phyloP scores from a whole-genome alignment of 257 asterid species.

The Solanum tarijense region DNA sequence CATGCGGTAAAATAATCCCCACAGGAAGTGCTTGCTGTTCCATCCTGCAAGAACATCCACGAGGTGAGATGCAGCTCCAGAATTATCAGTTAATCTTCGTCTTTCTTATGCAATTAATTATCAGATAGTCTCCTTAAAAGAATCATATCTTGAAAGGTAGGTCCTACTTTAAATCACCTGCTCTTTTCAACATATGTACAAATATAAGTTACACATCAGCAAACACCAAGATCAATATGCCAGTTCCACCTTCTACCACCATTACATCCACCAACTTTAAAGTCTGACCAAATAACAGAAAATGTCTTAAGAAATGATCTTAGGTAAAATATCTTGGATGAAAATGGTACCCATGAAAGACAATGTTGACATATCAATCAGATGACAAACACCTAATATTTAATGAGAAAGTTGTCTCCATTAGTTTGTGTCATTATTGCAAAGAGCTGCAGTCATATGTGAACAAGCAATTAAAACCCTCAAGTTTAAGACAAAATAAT shows the following conservation, averaged over 20 bases:
- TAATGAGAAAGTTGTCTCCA: neutral
- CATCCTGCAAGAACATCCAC: constrained; percentile 27
- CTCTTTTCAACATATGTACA: neutral
- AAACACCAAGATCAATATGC: neutral
- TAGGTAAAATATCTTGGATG: neutral
- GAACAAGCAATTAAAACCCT: neutral
- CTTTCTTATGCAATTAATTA: neutral
- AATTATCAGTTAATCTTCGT: neutral
- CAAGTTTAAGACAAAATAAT: neutral
- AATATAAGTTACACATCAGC: neutral
- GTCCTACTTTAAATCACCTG: neutral
- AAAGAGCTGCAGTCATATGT: neutral
- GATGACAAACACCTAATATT: neutral
- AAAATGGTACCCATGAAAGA: neutral
- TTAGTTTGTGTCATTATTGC: neutral
- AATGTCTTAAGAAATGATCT: neutral
- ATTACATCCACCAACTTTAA: neutral
- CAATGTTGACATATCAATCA: neutral
- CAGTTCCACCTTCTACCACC: neutral
- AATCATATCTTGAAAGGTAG: neutral
- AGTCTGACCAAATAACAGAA: neutral
- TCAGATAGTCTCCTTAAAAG: neutral
- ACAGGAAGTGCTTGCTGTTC: constrained; percentile 41
- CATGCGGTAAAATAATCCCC: constrained; percentile 51
- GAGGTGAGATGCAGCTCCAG: neutral